Evolutionary conservation across 1,284 basidiomycete genomes (phyloP), one percentile per base, ranked within the genome.

Genomic region (Anthracocystis walkeri): DNA sequence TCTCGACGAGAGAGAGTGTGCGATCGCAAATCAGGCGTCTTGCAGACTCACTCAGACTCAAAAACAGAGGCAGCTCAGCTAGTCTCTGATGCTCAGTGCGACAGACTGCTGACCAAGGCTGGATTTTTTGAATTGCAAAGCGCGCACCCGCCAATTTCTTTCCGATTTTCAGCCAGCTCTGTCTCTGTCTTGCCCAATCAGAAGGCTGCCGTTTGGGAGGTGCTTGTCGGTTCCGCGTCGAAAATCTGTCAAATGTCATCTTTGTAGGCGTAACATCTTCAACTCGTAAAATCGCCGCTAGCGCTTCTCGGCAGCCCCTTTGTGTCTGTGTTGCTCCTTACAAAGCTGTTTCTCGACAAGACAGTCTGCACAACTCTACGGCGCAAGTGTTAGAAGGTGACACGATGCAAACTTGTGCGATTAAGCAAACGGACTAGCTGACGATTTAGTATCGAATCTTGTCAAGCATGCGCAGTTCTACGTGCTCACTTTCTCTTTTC

Each of bases 141-240:
- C 46, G 57, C 57, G 57, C 66, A 68, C 56, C 60, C 55, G 60
- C 60, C 66, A 66, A 42, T 14, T 41, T 51, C 21, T 58, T 25
- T 27, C 35, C 33, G 51, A 53, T 54, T 63, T 69, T 51, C n/a
- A 33, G 45, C 35, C 45, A 29, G 46, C 14, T 40, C 16, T 29
- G 44, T 33, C 45, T 7, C 21, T 16, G 11, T 35, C 23, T 38
- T 25, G 62, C 62, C 68, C 68, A 71, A 71, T 71, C 68, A 71
- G 58, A 52, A 55, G 14, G 33, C 56, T 25, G 68, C 42, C 56
- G 68, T 65, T 71, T 71, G 49, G 50, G 46, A 52, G 16, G 44
- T 21, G 18, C 27, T 10, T 20, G 51, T 71, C 62, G 63, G 69
- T 40, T 63, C 69, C 64, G 69, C 44, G 45, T 33, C 27, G n/a